phyloP scores from a whole-genome alignment of 768 basidiomycete species.

The Clavaria fumosa region DNA sequence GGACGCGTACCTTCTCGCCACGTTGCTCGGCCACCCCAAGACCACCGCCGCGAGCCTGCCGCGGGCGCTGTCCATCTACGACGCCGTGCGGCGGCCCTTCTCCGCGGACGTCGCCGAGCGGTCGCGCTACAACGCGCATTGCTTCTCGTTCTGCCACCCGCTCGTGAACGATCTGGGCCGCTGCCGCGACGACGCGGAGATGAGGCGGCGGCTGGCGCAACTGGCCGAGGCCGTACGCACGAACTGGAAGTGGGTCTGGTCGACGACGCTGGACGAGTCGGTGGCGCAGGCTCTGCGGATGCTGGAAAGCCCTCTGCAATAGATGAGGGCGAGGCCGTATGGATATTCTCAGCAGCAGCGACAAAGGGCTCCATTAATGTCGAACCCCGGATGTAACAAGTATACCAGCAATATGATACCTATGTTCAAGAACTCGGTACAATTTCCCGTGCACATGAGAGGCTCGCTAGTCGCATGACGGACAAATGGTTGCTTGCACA shows the following conservation, averaged over 20 bases:
- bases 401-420: too few species aligned
- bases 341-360: too few species aligned
- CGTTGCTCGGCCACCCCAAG: slow-evolving; percentile 28
- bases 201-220: slow-evolving; percentile 23
- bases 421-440: too few species aligned
- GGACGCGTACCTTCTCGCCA: slow-evolving; percentile 34
- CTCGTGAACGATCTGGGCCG: slow-evolving; percentile 17
- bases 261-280: slow-evolving; percentile 28
- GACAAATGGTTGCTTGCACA: too few species aligned
- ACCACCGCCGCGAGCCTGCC: slow-evolving; percentile 26
- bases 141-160: slow-evolving; percentile 24
- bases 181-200: too few species aligned
- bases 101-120: slow-evolving; percentile 23
- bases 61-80: slow-evolving; percentile 30
- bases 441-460: too few species aligned
- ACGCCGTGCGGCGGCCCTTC: slow-evolving; percentile 33
- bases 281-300: slow-evolving; percentile 21
- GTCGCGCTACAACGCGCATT: slow-evolving; percentile 27
- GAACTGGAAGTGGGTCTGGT: slow-evolving; percentile 53
- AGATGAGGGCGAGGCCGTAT: too few species aligned
- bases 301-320: too few species aligned
- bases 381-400: too few species aligned
- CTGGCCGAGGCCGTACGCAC: slow-evolving; percentile 28
- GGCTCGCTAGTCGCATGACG: too few species aligned
- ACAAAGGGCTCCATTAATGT: too few species aligned